Conservation (phyloP, 2,329 filamentous ascomycete species). For the Colletotrichum sp. region DNA sequence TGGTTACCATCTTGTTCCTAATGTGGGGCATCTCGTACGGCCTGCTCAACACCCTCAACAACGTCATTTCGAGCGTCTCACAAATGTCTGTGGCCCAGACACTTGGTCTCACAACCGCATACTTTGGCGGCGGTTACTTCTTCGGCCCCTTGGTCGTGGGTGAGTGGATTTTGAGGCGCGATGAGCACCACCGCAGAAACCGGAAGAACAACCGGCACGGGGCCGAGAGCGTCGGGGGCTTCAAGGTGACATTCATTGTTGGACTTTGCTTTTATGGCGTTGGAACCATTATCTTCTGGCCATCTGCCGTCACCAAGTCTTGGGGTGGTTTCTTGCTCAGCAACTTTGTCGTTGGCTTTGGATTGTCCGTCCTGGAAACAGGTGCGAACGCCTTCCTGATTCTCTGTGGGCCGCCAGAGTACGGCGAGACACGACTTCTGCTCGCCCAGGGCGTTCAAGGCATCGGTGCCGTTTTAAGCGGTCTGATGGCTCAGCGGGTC, state of each 20-base stretch:
- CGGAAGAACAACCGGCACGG: constrained; percentile 35
- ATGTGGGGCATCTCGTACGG: constrained; percentile 93
- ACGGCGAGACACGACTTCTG: constrained; percentile 76
- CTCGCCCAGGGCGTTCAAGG: constrained; percentile 79
- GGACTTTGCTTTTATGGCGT: constrained; percentile 77
- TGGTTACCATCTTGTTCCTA: constrained; percentile 84
- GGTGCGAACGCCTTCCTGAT: constrained; percentile 77
- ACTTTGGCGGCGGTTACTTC: constrained; percentile 74
- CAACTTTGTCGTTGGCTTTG: constrained; percentile 78
- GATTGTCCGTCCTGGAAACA: constrained; percentile 78
- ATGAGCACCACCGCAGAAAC: constrained; percentile 59
- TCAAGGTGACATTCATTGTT: constrained; percentile 80
- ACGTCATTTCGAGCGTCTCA: constrained; percentile 67
- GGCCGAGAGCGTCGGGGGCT: constrained; percentile 63
- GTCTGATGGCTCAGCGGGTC: constrained; percentile 73
- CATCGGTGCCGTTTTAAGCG: constrained; percentile 75
- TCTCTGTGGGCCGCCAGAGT: constrained; percentile 75
- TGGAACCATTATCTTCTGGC: constrained; percentile 88
- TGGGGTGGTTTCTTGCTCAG: constrained; percentile 80
- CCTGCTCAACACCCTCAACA: constrained; percentile 81
- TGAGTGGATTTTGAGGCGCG: constrained; percentile 72
- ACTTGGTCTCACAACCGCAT: constrained; percentile 71
- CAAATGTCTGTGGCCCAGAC: constrained; percentile 66
- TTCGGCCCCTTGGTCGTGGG: constrained; percentile 74
- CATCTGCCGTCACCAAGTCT: constrained; percentile 74